A percentile compares a stretch with the other conserved stretches of the same genome.
These are phyloP conservation scores for Suillus subaureus DNA, from an alignment of 768 basidiomycete genomes.

Conservation along the genomic window DNA sequence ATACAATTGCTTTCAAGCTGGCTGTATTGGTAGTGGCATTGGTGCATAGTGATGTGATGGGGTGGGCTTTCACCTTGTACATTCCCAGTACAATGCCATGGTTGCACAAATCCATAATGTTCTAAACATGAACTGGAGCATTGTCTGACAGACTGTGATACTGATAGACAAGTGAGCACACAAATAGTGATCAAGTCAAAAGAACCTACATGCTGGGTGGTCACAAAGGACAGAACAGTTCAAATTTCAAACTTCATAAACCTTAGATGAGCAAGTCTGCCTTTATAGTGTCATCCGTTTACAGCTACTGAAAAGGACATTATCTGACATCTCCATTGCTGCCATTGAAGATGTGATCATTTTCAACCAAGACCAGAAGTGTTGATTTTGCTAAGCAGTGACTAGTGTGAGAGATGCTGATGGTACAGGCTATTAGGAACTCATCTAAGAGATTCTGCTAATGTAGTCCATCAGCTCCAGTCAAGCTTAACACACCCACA, in stretches of 20 bases:
- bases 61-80: too few relatives aligned
- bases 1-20: neutral
- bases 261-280: neutral
- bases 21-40: neutral
- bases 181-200: neutral
- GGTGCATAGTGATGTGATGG: too few relatives aligned
- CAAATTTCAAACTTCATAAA: neutral
- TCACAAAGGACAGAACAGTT: neutral
- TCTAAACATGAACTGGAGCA: neutral
- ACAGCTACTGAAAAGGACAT: neutral
- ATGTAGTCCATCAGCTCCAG: neutral
- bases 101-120: neutral
- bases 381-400: neutral
- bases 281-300: neutral
- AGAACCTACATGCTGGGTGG: neutral
- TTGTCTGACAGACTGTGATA: neutral
- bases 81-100: neutral
- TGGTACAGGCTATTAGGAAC: neutral
- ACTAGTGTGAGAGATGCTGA: neutral
- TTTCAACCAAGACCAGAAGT: neutral
- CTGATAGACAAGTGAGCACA: neutral
- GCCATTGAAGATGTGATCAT: neutral
- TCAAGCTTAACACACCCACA: neutral
- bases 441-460: neutral
- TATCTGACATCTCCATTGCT: neutral